Conservation (phyloP, 2,329 filamentous ascomycete species). For the Alternaria arborescens region DNA sequence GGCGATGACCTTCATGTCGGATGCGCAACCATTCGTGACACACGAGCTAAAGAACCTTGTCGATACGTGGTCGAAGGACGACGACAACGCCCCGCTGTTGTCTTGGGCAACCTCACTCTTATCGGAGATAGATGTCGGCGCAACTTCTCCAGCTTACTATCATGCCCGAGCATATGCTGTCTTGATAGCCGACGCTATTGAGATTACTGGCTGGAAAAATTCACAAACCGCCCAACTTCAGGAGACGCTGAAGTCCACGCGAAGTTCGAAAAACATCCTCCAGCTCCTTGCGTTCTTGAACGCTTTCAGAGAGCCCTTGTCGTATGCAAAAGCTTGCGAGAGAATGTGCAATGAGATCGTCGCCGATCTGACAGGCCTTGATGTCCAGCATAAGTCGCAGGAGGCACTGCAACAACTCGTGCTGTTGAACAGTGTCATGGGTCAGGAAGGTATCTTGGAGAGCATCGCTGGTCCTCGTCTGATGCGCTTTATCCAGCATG, state of each 20-base stretch:
- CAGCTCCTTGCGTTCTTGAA: slow-evolving; percentile 58
- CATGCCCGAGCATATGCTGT: slow-evolving; percentile 51
- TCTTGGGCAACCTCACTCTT: slow-evolving; percentile 37
- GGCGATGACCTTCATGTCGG: slow-evolving; percentile 61
- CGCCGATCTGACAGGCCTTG: slow-evolving; percentile 65
- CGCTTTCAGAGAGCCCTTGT: slow-evolving; percentile 59
- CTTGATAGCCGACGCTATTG: slow-evolving; percentile 51
- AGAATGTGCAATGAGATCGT: slow-evolving; percentile 68
- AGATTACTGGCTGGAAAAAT: slow-evolving; percentile 52
- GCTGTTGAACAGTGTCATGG: slow-evolving; percentile 64
- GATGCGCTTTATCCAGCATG: slow-evolving; percentile 82
- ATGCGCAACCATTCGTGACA: slow-evolving; percentile 59
- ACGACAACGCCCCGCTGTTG: slow-evolving; percentile 33
- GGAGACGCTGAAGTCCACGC: slow-evolving; percentile 44
- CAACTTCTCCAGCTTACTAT: slow-evolving; percentile 52
- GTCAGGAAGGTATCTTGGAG: slow-evolving; percentile 58
- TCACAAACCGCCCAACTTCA: slow-evolving; percentile 49
- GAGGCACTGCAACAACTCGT: slow-evolving; percentile 60
- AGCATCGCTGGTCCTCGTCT: slow-evolving; percentile 70
- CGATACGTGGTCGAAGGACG: slow-evolving; percentile 22
- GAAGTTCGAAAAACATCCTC: slow-evolving; percentile 53
- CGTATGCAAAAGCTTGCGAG: slow-evolving; percentile 58
- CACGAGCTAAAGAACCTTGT: slow-evolving; percentile 49
- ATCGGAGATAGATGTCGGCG: slow-evolving; percentile 27
- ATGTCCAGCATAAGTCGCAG: slow-evolving; percentile 53